A percentile compares a stretch with the other conserved stretches of the same genome.
phyloP scores from a whole-genome alignment of 176 grass and related monocot genomes.

The Saccharum spontaneum region DNA sequence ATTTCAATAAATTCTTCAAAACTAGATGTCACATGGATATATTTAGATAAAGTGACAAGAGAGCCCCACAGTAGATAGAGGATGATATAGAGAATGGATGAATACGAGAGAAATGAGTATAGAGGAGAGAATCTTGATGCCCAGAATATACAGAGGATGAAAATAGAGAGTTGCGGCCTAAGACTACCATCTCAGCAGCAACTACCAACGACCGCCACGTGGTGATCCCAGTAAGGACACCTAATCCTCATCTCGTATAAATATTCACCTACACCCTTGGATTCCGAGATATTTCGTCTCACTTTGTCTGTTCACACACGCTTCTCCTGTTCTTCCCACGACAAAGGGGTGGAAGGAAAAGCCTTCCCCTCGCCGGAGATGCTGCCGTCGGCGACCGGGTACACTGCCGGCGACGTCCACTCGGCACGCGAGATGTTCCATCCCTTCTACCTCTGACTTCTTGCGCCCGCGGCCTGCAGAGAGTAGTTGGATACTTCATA shows the following conservation, averaged over 20 bases:
- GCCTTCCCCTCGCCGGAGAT: constrained; percentile 25
- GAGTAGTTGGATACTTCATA: not conserved
- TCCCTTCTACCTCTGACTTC: constrained; percentile 17
- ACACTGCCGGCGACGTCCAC: constrained; percentile 14
- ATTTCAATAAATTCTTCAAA: too few relatives aligned
- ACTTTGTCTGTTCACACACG: not conserved
- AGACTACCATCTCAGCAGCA: not conserved
- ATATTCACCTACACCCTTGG: not conserved
- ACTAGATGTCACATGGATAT: too few relatives aligned
- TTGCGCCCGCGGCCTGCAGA: not conserved
- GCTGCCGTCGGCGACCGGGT: constrained; percentile 6
- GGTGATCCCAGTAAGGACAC: not conserved
- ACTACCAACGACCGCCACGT: not conserved
- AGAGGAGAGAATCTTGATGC: too few relatives aligned
- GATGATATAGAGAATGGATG: too few relatives aligned
- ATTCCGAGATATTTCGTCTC: not conserved
- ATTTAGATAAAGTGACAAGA: too few relatives aligned
- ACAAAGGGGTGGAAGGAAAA: not conserved
- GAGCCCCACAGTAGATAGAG: too few relatives aligned
- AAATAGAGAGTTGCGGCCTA: too few relatives aligned
- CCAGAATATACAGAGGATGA: too few relatives aligned
- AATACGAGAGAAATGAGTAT: too few relatives aligned
- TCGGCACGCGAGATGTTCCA: constrained; percentile 42
- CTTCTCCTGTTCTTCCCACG: not conserved
- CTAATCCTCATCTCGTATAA: constrained; percentile 19